phyloP scores from a whole-genome alignment of 768 basidiomycete genomes.

The Chlorophyllum brunneum region DNA sequence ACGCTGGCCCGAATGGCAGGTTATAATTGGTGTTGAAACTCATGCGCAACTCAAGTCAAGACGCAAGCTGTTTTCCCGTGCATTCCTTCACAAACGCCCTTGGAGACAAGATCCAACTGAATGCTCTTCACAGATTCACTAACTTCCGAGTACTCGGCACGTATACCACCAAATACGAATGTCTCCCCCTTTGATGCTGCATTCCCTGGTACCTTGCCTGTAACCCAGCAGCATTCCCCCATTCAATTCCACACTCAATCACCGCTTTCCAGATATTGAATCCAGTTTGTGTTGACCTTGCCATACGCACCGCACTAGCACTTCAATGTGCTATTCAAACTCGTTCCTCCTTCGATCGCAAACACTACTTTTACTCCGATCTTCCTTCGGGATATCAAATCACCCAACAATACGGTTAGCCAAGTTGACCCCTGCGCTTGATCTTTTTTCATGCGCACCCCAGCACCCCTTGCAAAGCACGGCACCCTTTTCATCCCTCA shows the following conservation, averaged over 20 bases:
- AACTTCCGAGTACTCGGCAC: slow-evolving; percentile 27
- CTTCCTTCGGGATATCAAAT: slow-evolving; percentile 95
- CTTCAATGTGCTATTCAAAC: slow-evolving; percentile 60
- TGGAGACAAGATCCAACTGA: neutral
- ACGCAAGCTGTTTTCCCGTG: slow-evolving; percentile 82
- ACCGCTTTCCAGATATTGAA: slow-evolving; percentile 47
- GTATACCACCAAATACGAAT: slow-evolving; percentile 60
- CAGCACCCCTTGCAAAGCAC: slow-evolving; percentile 76
- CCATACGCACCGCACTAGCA: slow-evolving; percentile 77
- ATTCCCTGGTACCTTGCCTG: slow-evolving; percentile 90
- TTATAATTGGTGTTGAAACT: slow-evolving; percentile 91
- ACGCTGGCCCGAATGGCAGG: slow-evolving; percentile 84
- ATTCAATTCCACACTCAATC: neutral
- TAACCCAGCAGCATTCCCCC: slow-evolving; percentile 35
- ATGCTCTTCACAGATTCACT: slow-evolving; percentile 29
- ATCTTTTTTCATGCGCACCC: neutral
- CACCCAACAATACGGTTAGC: slow-evolving; percentile 85
- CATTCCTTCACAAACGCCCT: slow-evolving; percentile 24
- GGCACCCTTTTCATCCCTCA: slow-evolving; percentile 51
- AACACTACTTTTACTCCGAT: slow-evolving; percentile 98
- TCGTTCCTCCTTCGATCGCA: slow-evolving; percentile 87
- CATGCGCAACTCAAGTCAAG: slow-evolving; percentile 92
- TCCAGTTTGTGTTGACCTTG: slow-evolving; percentile 70
- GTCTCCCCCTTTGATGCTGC: slow-evolving; percentile 84
- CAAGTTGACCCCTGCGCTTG: neutral